Conservation (phyloP, 78 protist genomes). For the Chrysochromulina parva region DNA sequence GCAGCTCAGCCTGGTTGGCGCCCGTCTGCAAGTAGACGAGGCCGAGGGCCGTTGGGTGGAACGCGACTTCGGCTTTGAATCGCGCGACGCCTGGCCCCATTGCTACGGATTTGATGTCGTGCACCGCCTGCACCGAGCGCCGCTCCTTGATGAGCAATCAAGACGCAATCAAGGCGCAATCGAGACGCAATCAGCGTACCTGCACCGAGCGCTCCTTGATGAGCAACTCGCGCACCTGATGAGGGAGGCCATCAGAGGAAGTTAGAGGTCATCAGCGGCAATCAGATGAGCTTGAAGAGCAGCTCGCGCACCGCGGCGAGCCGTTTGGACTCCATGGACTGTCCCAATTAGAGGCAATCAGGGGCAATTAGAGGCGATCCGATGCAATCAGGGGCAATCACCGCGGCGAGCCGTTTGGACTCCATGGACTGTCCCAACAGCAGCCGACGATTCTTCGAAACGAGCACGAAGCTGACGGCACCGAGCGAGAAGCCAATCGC, state of each 20-base stretch:
- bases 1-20: not conserved
- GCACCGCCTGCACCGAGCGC: constrained; percentile 35
- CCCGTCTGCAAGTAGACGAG: not conserved
- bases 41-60: not conserved
- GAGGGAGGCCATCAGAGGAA: too few relatives aligned
- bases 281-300: too few relatives aligned
- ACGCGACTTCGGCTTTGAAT: constrained; percentile 45
- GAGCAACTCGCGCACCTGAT: too few relatives aligned
- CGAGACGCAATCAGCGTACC: too few relatives aligned
- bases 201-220: too few relatives aligned
- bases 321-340: constrained; percentile 17
- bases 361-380: too few relatives aligned
- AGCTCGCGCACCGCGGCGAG: too few relatives aligned
- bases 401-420: too few relatives aligned
- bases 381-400: too few relatives aligned
- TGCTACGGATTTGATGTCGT: constrained; percentile 47
- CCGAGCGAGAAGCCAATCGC: constrained; percentile 41
- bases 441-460: not conserved
- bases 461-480: constrained; percentile 10
- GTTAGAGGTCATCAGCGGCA: too few relatives aligned
- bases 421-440: constrained; percentile 24
- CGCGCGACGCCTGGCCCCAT: constrained; percentile 41
- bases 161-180: not conserved
- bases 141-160: not conserved
- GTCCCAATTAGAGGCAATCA: too few relatives aligned